Evolutionary conservation across 805 yeast species (phyloP).

Genomic region (Hanseniaspora occidentalis): DNA sequence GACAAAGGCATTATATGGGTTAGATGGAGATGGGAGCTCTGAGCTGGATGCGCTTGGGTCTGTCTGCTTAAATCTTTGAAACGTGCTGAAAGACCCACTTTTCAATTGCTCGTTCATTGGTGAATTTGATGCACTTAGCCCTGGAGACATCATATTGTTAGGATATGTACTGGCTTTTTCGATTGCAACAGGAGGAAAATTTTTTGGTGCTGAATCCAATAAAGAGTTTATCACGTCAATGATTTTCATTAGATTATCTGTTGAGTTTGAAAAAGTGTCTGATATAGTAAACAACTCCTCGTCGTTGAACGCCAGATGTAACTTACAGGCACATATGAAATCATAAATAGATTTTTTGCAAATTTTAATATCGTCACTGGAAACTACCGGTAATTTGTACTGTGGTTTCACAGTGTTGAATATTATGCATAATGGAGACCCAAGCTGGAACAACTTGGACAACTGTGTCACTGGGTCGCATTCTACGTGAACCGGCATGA

Average conservation of each 20-base stretch:
- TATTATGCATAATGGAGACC: slow-evolving; percentile 79
- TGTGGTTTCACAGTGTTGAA: slow-evolving; percentile 60
- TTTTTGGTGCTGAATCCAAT: slow-evolving; percentile 38
- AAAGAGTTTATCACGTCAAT: slow-evolving; percentile 59
- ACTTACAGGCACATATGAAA: slow-evolving; percentile 76
- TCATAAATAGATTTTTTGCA: slow-evolving; percentile 86
- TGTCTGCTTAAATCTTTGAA: background rate
- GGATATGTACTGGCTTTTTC: slow-evolving; percentile 19
- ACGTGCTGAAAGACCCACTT: too few species aligned
- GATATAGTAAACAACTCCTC: slow-evolving; percentile 82
- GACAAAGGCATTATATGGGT: background rate
- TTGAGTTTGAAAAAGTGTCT: slow-evolving; percentile 72
- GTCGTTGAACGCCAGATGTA: slow-evolving; percentile 60
- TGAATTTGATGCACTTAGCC: slow-evolving; percentile 1
- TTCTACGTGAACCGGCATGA: slow-evolving; percentile 55
- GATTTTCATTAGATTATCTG: slow-evolving; percentile 66
- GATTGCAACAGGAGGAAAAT: slow-evolving; percentile 23
- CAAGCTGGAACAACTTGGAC: slow-evolving; percentile 82
- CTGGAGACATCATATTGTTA: too few species aligned
- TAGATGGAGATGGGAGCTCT: background rate
- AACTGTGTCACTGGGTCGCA: slow-evolving; percentile 90
- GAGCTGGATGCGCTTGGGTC: background rate
- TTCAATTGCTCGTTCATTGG: background rate
- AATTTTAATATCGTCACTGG: slow-evolving; percentile 69
- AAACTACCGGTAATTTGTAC: slow-evolving; percentile 46